phyloP scores from a whole-genome alignment of 2,329 filamentous ascomycete species.

The Colletotrichum coccodes region DNA sequence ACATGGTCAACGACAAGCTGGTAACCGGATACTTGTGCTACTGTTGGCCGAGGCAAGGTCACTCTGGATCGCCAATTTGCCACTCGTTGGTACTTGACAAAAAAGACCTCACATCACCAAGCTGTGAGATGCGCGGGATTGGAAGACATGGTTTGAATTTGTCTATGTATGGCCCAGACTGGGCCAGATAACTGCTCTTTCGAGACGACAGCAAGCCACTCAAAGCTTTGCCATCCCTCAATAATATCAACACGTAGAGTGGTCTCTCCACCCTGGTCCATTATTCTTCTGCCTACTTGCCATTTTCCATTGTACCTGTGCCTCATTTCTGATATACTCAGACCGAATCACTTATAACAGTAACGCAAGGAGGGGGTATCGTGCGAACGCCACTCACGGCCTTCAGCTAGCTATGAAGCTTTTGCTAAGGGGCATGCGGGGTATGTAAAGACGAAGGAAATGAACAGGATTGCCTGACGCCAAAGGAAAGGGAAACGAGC shows the following conservation, averaged over 20 bases:
- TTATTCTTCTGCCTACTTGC: slow-evolving; percentile 29
- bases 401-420: slow-evolving; percentile 7
- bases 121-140: background rate
- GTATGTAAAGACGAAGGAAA: slow-evolving; percentile 29
- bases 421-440: background rate
- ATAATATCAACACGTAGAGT: slow-evolving; percentile 8
- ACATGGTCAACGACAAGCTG: background rate
- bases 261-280: slow-evolving; percentile 1
- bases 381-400: slow-evolving; percentile 24
- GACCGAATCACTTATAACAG: slow-evolving; percentile 29
- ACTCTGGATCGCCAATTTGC: background rate
- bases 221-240: slow-evolving; percentile 1
- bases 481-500: slow-evolving; percentile 4
- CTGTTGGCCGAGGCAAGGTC: background rate
- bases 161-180: slow-evolving; percentile 8
- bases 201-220: background rate
- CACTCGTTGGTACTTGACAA: background rate
- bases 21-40: background rate
- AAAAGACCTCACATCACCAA: background rate
- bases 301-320: slow-evolving; percentile 27
- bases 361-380: slow-evolving; percentile 33
- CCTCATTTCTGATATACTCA: slow-evolving; percentile 24
- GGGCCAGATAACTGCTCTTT: slow-evolving; percentile 15
- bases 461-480: slow-evolving; percentile 21
- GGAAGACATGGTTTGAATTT: slow-evolving; percentile 7